Base-by-base conservation (phyloP, 2,329 filamentous ascomycete species). In the Epichloe coenophiala region DNA sequence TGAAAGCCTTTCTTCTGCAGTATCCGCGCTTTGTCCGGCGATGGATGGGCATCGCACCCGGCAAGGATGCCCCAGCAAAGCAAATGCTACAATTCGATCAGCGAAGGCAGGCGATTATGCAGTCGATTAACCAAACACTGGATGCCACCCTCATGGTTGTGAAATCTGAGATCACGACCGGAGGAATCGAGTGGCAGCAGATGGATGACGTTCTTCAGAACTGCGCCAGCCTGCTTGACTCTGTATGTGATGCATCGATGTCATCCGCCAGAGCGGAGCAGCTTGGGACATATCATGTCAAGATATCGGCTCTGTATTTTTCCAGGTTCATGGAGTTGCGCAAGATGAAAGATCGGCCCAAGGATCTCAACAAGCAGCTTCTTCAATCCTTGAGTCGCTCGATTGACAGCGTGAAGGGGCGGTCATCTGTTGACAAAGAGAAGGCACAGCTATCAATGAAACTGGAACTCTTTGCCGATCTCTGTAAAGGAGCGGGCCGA, bases 251-350 rank as follows among this genome's bases (percentile, higher is more conserved):
- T 45, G 60, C 64, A 4, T 56, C 59, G 4, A 52, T 62, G 12
- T 64, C 66, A 1, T 44, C 56, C 8, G 49, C 59, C 17, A 63
- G 59, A 45, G 47, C 57, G 1, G 67, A 67, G 27, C 62, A 67
- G 47, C 57, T 69, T 12, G 59, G 56, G n/a, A 70, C 68, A 2
- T 79, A 81, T 56, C 71, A 78, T 51, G 74, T 84, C 54, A 86
- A 82, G 58, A 76, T 88, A 27, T 88, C 84, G 0, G 83, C 84
- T 57, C 71, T 86, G 3, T 87, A 87, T 61, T 88, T 83, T 61
- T 71, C 79, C n/a, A 71, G 78, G 46, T 80, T 80, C 59, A 66
- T 76, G 17, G 69, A 72, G 43, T 61, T 78, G 53, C 67, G 72
- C 13, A 77, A 76, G 47, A 65, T 68, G 23, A 56, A 65, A 0